phyloP scores from a whole-genome alignment of 495 filamentous ascomycete species.

The Neurospora pannonica region DNA sequence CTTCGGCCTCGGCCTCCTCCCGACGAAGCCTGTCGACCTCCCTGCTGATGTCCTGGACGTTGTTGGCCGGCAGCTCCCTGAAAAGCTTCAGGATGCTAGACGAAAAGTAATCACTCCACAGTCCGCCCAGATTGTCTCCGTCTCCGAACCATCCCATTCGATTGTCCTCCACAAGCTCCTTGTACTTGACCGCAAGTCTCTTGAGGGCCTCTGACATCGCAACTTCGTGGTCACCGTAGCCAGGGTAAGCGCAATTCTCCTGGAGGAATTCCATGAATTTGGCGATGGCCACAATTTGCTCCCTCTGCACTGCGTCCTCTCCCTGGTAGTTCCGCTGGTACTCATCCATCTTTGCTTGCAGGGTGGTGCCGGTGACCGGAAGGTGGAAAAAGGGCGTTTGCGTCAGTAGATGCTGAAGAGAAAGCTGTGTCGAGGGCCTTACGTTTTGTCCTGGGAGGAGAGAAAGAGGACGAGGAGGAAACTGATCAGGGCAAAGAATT shows the following conservation, averaged over 20 bases:
- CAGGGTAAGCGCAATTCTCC: neutral
- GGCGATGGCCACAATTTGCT: too few species aligned
- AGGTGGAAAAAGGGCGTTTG: too few species aligned
- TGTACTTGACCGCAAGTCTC: neutral
- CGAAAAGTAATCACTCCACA: neutral
- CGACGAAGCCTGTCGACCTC: neutral
- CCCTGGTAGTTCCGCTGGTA: too few species aligned
- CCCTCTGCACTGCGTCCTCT: too few species aligned
- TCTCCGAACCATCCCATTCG: too few species aligned
- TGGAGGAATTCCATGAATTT: neutral
- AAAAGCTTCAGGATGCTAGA: neutral
- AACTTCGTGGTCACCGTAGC: neutral
- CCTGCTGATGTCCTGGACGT: neutral
- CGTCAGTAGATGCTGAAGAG: too few species aligned
- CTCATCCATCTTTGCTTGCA: neutral
- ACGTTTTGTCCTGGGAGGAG: too few species aligned
- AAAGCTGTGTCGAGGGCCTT: too few species aligned
- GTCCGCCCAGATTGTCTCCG: too few species aligned
- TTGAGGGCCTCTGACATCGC: neutral
- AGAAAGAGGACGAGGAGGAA: too few species aligned
- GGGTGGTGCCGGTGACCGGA: neutral
- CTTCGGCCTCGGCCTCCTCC: neutral
- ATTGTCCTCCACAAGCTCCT: neutral
- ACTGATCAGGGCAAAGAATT: too few species aligned
- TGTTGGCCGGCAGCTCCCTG: neutral